phyloP scores from a whole-genome alignment of 108 stramenopile species.

The Epithemia pelagica region DNA sequence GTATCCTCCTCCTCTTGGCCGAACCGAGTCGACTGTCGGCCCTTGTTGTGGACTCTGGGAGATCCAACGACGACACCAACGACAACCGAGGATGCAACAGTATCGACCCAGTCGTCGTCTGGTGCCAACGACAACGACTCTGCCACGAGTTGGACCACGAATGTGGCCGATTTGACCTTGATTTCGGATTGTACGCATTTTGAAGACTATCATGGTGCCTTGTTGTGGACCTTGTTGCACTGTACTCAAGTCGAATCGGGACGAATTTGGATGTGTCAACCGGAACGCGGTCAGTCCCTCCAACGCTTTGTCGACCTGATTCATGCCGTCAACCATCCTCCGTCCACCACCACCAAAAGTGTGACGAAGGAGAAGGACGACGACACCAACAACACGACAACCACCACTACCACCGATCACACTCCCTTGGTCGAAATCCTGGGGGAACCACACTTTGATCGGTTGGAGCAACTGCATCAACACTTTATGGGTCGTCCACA shows the following conservation, averaged over 20 bases:
- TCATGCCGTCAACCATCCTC: slow-evolving; percentile 11
- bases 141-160: background rate
- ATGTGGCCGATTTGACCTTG: slow-evolving; percentile 27
- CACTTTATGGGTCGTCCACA: background rate
- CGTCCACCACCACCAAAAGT: background rate
- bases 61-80: no score
- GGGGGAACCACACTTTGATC: background rate
- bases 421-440: background rate
- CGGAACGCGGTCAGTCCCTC: slow-evolving; percentile 54
- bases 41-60: slow-evolving; percentile 46
- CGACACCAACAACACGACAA: background rate
- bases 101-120: no score
- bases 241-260: slow-evolving; percentile 44
- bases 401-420: background rate
- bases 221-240: slow-evolving; percentile 46
- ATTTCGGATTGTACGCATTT: slow-evolving; percentile 79
- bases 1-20: no score
- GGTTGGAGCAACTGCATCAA: slow-evolving; percentile 18
- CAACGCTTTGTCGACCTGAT: slow-evolving; percentile 43
- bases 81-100: no score
- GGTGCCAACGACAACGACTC: slow-evolving; percentile 3
- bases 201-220: slow-evolving; percentile 66
- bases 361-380: background rate
- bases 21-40: slow-evolving; percentile 11
- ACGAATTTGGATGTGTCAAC: slow-evolving; percentile 63